Evolutionary conservation across 2,329 filamentous ascomycete genomes (phyloP).

Genomic region (Aspergillus aculeatus): DNA sequence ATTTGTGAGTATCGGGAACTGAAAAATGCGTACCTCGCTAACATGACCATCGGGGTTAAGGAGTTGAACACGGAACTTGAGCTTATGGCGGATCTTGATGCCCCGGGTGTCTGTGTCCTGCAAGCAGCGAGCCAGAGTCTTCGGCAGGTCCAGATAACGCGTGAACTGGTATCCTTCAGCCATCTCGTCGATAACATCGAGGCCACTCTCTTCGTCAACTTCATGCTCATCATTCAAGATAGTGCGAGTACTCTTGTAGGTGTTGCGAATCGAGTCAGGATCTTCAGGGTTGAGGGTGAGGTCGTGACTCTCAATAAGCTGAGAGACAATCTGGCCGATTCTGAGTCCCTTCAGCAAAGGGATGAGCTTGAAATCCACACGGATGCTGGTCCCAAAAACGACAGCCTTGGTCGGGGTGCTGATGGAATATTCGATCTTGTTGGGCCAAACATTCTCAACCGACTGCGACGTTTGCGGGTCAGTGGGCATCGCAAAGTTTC

Average conservation of each 20-base stretch:
- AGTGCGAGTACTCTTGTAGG: conserved; percentile 64
- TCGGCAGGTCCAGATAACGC: conserved; percentile 68
- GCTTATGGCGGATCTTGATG: conserved; percentile 89
- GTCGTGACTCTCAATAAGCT: conserved; percentile 76
- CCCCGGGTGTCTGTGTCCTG: conserved; percentile 87
- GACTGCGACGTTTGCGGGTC: conserved; percentile 46
- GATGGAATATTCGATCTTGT: conserved; percentile 96
- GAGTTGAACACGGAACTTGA: conserved; percentile 86
- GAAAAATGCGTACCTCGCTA: conserved; percentile 65
- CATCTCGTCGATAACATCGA: conserved; percentile 55
- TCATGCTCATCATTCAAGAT: conserved; percentile 68
- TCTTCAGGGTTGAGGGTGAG: conserved; percentile 55
- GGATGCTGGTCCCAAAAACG: conserved; percentile 84
- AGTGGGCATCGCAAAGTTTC: conserved; percentile 9
- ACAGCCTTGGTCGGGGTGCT: conserved; percentile 91
- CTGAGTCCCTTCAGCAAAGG: conserved; percentile 85
- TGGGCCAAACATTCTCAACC: conserved; percentile 95
- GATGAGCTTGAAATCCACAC: conserved; percentile 81
- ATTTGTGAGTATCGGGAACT: background rate
- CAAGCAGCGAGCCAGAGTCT: conserved; percentile 75
- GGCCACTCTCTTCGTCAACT: conserved; percentile 64
- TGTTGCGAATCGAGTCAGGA: conserved; percentile 36
- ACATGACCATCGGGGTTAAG: conserved; percentile 94
- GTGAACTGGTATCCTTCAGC: conserved; percentile 61
- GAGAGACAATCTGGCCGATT: conserved; percentile 77